Percentiles rank a stretch among this genome's conserved stretches.
Conservation (phyloP, 2,329 filamentous ascomycete genomes). For the Cercospora berteroae region DNA sequence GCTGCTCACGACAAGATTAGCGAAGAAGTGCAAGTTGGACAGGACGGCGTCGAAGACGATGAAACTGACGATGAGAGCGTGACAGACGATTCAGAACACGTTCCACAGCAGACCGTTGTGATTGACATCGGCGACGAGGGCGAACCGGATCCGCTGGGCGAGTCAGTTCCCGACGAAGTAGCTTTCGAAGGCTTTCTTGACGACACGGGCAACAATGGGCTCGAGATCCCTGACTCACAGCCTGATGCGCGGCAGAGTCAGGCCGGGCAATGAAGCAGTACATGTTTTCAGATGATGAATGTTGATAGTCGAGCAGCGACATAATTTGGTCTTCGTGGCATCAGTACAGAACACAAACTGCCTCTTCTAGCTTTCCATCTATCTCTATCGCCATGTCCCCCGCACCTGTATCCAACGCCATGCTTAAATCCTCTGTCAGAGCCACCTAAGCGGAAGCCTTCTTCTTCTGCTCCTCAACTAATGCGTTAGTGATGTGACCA, state of each 20-base stretch:
- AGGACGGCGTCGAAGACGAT: background rate
- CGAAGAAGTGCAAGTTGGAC: background rate
- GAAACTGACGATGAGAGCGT: background rate
- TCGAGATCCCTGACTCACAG: slow-evolving; percentile 15
- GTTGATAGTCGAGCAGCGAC: background rate
- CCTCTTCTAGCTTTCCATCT: background rate
- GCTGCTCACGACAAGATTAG: background rate
- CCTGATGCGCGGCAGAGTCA: background rate
- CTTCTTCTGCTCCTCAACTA: slow-evolving; percentile 26
- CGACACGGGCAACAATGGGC: background rate
- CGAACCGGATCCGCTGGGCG: background rate
- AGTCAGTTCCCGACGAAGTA: background rate
- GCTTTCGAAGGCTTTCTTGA: background rate
- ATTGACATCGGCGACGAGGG: background rate
- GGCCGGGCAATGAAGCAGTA: background rate
- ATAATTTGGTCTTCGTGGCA: background rate
- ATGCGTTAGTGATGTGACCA: slow-evolving; percentile 41
- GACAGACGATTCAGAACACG: background rate
- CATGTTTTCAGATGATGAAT: background rate
- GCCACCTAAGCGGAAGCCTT: background rate
- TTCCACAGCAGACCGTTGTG: background rate
- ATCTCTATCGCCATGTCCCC: background rate
- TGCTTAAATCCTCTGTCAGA: background rate
- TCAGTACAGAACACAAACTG: background rate
- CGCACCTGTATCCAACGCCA: background rate